A percentile compares a stretch with the other conserved stretches of the same genome.
These are phyloP conservation scores for Lentinula raphanica DNA, from an alignment of 768 basidiomycete genomes.

Conservation along the genomic window DNA sequence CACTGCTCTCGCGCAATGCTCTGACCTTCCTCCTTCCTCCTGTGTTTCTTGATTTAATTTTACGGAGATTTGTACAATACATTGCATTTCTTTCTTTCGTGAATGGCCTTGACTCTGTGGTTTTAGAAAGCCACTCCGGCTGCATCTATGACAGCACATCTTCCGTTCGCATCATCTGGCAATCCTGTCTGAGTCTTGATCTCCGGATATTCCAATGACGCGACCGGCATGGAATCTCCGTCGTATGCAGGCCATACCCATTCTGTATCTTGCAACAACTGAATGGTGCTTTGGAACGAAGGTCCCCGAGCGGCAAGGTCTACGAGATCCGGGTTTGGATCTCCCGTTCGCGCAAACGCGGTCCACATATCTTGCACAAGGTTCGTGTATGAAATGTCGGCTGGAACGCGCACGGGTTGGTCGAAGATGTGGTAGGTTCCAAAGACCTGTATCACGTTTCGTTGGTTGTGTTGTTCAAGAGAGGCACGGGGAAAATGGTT, in stretches of 20 bases:
- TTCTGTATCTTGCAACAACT: neutral
- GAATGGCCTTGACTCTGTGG: no score
- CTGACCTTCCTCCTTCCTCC: no score
- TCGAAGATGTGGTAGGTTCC: slow-evolving; percentile 16
- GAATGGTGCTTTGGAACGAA: neutral
- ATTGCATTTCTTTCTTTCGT: no score
- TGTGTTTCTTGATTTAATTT: no score
- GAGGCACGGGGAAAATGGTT: no score
- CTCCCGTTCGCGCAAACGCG: neutral
- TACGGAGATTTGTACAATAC: no score
- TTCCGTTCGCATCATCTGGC: slow-evolving; percentile 1
- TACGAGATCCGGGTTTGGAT: neutral
- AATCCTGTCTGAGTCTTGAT: neutral
- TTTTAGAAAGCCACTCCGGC: no score
- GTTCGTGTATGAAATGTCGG: slow-evolving; percentile 9
- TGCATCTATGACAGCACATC: slow-evolving; percentile 3
- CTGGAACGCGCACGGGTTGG: slow-evolving; percentile 12
- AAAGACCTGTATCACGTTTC: slow-evolving; percentile 15
- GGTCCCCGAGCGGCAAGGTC: neutral
- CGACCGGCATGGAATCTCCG: neutral
- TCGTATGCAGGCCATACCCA: slow-evolving; percentile 5
- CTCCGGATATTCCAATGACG: slow-evolving; percentile 1
- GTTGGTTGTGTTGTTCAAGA: no score
- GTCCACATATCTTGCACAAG: slow-evolving; percentile 7
- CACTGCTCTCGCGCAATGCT: no score